A percentile compares a stretch with the other conserved stretches of the same genome.
Conservation (phyloP, 1,139 yeast genomes). For the Hyphopichia khmerensis region DNA sequence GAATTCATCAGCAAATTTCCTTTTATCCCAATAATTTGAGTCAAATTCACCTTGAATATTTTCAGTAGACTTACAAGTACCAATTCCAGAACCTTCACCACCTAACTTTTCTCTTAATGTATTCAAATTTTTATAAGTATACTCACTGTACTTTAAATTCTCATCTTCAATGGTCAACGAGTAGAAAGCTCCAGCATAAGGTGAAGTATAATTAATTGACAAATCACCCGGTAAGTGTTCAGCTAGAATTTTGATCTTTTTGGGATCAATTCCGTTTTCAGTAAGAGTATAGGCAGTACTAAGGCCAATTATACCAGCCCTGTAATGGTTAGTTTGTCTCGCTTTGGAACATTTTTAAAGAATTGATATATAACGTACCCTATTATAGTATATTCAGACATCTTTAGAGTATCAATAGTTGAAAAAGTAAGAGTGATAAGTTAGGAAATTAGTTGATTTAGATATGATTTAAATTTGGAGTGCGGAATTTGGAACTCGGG, state of each 20-base stretch:
- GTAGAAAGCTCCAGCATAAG: slow-evolving; percentile 23
- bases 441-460: no score
- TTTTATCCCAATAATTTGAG: not conserved
- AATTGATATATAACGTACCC: not conserved
- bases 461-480: no score
- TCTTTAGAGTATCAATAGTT: not conserved
- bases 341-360: no score
- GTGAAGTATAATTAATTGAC: slow-evolving; percentile 20
- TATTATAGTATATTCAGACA: not conserved
- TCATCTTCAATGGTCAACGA: slow-evolving; percentile 8
- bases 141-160: slow-evolving; percentile 9
- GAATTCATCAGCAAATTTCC: slow-evolving; percentile 7
- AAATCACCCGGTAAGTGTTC: slow-evolving; percentile 22
- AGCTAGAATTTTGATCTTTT: slow-evolving; percentile 15
- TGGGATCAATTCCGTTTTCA: slow-evolving; percentile 14
- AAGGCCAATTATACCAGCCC: slow-evolving; percentile 25
- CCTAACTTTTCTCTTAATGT: slow-evolving; percentile 12
- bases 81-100: slow-evolving; percentile 11
- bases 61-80: slow-evolving; percentile 9
- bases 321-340: slow-evolving; percentile 1
- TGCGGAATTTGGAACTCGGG: no score
- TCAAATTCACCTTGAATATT: slow-evolving; percentile 2
- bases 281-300: slow-evolving; percentile 22
- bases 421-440: no score
- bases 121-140: slow-evolving; percentile 15